Evolutionary conservation across 306 rosid genomes (phyloP).

Genomic region (Casuarina equisetifolia): DNA sequence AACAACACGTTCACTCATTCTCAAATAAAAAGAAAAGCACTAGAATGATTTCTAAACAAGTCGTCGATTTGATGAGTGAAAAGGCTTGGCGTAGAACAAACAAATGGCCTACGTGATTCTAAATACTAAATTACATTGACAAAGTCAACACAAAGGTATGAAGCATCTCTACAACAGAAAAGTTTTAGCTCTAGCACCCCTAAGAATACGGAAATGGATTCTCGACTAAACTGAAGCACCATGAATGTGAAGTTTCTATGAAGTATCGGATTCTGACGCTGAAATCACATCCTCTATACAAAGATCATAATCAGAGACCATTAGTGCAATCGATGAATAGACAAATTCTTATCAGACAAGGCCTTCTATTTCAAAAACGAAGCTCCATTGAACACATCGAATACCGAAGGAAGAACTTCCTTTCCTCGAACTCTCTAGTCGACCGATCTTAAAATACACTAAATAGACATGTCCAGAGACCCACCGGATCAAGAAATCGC

Average conservation of each 20-base stretch:
- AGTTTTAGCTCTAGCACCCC: not conserved
- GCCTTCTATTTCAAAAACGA: no score
- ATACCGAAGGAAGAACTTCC: not conserved
- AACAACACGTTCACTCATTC: slow-evolving; percentile 5
- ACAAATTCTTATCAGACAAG: not conserved
- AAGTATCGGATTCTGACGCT: not conserved
- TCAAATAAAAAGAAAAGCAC: not conserved
- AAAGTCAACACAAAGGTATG: not conserved
- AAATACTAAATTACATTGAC: not conserved
- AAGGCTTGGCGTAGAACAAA: not conserved
- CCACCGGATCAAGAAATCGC: not conserved
- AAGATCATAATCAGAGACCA: not conserved
- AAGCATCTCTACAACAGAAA: not conserved
- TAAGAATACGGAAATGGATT: no score
- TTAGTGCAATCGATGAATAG: no score
- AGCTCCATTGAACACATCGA: not conserved
- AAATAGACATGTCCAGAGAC: not conserved
- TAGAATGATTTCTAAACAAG: no score
- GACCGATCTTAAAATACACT: not conserved
- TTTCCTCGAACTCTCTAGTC: not conserved
- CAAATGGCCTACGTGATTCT: not conserved
- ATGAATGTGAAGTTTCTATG: not conserved
- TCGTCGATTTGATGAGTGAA: not conserved
- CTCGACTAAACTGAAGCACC: not conserved
- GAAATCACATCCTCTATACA: not conserved